Percentiles rank a stretch among this genome's conserved stretches.
These are phyloP conservation scores for Rosa rugosa DNA, from an alignment of 306 rosid species.

Conservation along the genomic window DNA sequence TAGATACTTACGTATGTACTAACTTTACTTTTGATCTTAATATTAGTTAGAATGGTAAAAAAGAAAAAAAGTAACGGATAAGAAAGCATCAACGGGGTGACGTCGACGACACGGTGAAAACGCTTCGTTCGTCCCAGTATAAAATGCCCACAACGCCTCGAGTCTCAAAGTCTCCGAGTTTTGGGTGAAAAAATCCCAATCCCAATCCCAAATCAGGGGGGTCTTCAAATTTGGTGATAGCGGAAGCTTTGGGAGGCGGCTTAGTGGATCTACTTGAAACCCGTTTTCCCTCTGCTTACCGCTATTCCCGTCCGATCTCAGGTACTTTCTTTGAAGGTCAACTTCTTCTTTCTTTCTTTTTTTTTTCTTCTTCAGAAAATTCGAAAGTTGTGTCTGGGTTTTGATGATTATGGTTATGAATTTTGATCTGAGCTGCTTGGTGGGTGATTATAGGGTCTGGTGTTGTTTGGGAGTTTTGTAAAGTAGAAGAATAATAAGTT, in stretches of 20 bases:
- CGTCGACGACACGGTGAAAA: neutral
- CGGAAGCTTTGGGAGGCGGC: slow-evolving; percentile 22
- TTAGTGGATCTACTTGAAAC: slow-evolving; percentile 21
- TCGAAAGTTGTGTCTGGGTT: neutral
- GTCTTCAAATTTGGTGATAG: neutral
- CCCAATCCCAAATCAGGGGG: neutral
- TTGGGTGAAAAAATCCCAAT: neutral
- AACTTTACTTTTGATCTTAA: no score
- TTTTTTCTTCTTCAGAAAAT: no score
- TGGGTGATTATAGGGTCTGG: neutral
- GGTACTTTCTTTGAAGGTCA: neutral
- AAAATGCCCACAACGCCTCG: neutral
- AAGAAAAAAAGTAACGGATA: slow-evolving; percentile 9
- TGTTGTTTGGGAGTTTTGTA: slow-evolving; percentile 2
- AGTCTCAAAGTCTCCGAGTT: neutral
- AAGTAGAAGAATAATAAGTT: neutral
- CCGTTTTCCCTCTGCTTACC: slow-evolving; percentile 16
- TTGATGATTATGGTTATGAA: neutral
- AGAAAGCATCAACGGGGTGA: neutral
- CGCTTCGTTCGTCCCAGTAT: neutral
- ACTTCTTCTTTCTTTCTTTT: neutral
- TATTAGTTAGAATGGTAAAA: neutral
- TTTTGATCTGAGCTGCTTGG: neutral
- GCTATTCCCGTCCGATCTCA: slow-evolving; percentile 16
- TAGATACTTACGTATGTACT: no score